Evolutionary conservation across 352 stramenopile species (phyloP).

Genomic region (Aphanomyces invadans): DNA sequence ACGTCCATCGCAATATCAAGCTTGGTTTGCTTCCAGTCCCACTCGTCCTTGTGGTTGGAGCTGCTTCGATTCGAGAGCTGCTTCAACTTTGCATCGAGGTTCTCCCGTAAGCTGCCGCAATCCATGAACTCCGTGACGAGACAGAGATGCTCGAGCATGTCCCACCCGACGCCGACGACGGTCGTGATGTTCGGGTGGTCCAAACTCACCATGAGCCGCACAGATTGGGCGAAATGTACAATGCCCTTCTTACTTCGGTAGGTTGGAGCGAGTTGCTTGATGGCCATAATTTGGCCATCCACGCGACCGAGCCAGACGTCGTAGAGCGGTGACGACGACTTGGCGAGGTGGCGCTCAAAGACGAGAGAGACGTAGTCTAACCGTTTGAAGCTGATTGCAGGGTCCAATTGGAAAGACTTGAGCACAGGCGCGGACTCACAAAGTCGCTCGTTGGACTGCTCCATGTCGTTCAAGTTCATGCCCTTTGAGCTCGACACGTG

Average conservation of each 20-base stretch:
- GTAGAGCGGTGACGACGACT: not conserved
- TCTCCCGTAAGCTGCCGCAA: constrained; percentile 29
- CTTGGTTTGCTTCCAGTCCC: constrained; percentile 39
- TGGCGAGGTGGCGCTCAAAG: not conserved
- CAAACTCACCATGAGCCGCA: not conserved
- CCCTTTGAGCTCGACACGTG: not conserved
- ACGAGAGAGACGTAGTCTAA: constrained; percentile 8
- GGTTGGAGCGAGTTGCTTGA: constrained; percentile 7
- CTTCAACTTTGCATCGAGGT: constrained; percentile 7
- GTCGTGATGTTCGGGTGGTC: constrained; percentile 15
- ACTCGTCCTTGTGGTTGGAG: too few species aligned
- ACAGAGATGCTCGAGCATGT: constrained; percentile 27
- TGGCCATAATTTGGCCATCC: not conserved
- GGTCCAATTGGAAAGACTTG: constrained; percentile 14
- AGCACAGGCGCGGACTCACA: not conserved
- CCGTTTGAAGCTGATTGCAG: constrained; percentile 21
- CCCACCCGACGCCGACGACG: constrained; percentile 15
- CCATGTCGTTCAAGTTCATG: not conserved
- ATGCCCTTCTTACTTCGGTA: not conserved
- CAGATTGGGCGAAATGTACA: not conserved
- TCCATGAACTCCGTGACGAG: constrained; percentile 32
- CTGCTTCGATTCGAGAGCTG: too few species aligned
- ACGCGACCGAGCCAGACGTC: constrained; percentile 4
- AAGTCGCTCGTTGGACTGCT: not conserved
- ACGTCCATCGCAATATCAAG: constrained; percentile 48